A percentile compares a stretch with the other conserved stretches of the same genome.
These are phyloP conservation scores for Escallonia rubra DNA, from an alignment of 129 eudicot genomes.

Conservation along the genomic window DNA sequence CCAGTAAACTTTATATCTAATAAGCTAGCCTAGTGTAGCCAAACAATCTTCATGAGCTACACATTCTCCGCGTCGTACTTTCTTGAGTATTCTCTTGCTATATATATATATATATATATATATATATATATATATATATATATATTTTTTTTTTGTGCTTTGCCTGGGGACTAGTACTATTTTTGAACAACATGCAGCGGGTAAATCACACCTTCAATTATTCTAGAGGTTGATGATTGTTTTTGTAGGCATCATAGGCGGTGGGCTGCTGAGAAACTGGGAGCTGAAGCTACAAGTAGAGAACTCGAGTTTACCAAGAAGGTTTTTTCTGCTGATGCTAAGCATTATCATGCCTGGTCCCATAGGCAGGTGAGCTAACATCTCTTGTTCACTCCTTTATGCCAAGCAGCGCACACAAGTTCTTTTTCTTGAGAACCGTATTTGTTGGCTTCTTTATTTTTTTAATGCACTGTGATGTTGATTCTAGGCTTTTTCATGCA, in stretches of 20 bases:
- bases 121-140: too few relatives aligned
- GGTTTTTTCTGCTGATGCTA: conserved; percentile 70
- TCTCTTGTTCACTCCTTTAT: not conserved
- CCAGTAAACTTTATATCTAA: too few relatives aligned
- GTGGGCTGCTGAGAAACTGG: conserved; percentile 97
- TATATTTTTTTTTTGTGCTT: too few relatives aligned
- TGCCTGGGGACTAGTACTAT: too few relatives aligned
- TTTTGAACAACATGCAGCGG: too few relatives aligned
- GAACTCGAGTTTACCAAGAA: conserved; percentile 90
- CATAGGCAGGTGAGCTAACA: conserved; percentile 75
- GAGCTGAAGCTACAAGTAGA: conserved; percentile 39
- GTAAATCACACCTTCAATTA: too few relatives aligned
- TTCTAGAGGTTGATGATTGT: not conserved
- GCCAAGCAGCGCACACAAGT: not conserved
- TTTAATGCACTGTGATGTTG: conserved; percentile 4
- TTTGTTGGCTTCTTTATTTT: not conserved
- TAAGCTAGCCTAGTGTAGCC: too few relatives aligned
- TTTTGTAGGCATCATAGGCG: conserved; percentile 89
- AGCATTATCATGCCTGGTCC: conserved; percentile 98
- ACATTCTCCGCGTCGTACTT: too few relatives aligned
- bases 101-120: too few relatives aligned
- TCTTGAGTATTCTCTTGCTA: too few relatives aligned
- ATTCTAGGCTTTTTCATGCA: conserved; percentile 21
- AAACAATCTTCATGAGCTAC: too few relatives aligned
- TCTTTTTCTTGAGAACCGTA: not conserved